Percentiles rank a stretch among this genome's conserved stretches.
phyloP scores from a whole-genome alignment of 2,329 filamentous ascomycete genomes.

The Trichocomaceae sp. region DNA sequence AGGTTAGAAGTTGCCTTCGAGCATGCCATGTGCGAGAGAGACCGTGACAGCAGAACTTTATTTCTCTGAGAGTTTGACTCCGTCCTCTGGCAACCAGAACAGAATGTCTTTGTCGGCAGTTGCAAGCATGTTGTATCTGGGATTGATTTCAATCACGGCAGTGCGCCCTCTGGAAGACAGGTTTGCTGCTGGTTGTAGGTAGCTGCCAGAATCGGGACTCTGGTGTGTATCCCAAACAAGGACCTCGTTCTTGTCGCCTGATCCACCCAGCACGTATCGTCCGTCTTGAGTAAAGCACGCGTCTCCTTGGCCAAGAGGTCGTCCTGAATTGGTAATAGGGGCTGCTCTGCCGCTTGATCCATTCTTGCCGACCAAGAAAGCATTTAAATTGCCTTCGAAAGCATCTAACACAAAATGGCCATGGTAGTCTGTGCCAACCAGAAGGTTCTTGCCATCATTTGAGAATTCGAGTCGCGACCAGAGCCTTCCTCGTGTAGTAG shows the following conservation, averaged over 20 bases:
- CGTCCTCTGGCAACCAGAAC: conserved; percentile 68
- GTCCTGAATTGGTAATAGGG: conserved; percentile 48
- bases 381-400: conserved; percentile 73
- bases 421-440: conserved; percentile 74
- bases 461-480: conserved; percentile 95
- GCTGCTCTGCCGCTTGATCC: conserved; percentile 44
- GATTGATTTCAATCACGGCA: conserved; percentile 79
- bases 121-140: conserved; percentile 83
- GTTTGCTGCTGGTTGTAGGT: conserved; percentile 34
- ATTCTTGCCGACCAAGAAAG: conserved; percentile 55
- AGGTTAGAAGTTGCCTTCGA: neutral
- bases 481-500: conserved; percentile 41
- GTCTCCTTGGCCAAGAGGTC: conserved; percentile 58
- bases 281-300: conserved; percentile 87
- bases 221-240: conserved; percentile 78
- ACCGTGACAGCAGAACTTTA: conserved; percentile 14
- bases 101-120: conserved; percentile 79
- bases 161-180: conserved; percentile 50
- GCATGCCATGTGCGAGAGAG: neutral
- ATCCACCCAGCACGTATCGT: conserved; percentile 79
- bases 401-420: conserved; percentile 93
- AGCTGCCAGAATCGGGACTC: conserved; percentile 50
- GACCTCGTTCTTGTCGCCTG: conserved; percentile 59
- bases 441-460: conserved; percentile 83
- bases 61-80: conserved; percentile 28